Evolutionary conservation across 2,329 filamentous ascomycete species (phyloP).

Genomic region (Truncatella angustata): DNA sequence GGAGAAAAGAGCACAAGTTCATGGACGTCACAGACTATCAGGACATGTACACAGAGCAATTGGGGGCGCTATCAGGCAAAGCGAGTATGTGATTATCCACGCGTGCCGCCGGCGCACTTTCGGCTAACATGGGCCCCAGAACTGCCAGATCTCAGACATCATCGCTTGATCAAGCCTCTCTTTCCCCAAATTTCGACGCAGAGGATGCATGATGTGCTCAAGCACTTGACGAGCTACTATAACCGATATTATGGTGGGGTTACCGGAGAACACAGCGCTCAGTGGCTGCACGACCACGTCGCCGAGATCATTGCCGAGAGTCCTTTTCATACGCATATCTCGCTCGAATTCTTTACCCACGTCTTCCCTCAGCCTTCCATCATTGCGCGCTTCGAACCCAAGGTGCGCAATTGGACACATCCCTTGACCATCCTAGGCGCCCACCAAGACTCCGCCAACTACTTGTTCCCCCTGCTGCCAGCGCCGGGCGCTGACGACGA

Average conservation of each 20-base stretch:
- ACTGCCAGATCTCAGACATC: constrained; percentile 40
- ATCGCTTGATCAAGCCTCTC: constrained; percentile 54
- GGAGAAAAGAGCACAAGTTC: constrained; percentile 66
- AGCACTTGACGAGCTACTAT: constrained; percentile 59
- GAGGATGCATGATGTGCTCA: constrained; percentile 64
- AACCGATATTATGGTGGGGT: constrained; percentile 53
- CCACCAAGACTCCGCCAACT: constrained; percentile 73
- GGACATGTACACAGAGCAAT: constrained; percentile 40
- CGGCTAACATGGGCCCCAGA: constrained; percentile 18
- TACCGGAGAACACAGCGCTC: constrained; percentile 29
- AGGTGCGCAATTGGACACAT: constrained; percentile 30
- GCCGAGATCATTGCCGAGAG: constrained; percentile 29
- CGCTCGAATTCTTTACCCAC: constrained; percentile 56
- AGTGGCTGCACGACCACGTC: constrained; percentile 30
- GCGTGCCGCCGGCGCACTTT: too few species aligned
- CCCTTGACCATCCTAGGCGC: constrained; percentile 59
- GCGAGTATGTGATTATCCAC: constrained; percentile 21
- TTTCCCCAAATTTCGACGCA: constrained; percentile 57
- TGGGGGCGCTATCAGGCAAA: constrained; percentile 22
- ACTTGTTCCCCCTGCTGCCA: constrained; percentile 66
- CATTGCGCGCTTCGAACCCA: constrained; percentile 62
- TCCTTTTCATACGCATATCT: constrained; percentile 35
- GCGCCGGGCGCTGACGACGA: constrained; percentile 75
- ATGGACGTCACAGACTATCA: constrained; percentile 69
- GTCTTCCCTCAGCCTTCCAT: constrained; percentile 69